A percentile compares a stretch with the other conserved stretches of the same genome.
These are phyloP conservation scores for Pythium aristosporum DNA, from an alignment of 352 stramenopile species.

Conservation along the genomic window DNA sequence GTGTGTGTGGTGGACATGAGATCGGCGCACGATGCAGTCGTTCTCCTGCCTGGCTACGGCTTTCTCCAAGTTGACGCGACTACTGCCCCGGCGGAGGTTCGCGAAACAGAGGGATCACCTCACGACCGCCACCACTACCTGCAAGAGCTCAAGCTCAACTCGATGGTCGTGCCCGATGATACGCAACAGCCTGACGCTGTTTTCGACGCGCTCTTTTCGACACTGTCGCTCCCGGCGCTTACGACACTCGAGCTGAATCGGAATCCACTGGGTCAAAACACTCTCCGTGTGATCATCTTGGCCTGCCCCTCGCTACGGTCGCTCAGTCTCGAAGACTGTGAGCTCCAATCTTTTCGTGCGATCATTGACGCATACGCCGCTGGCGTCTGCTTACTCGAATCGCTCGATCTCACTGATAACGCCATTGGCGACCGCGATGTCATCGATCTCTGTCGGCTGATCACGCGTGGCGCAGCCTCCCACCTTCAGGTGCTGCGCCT, in stretches of 20 bases:
- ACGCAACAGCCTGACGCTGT: conserved; percentile 5
- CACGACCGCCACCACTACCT: conserved; percentile 12
- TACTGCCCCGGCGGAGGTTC: background rate
- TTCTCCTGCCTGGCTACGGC: conserved; percentile 37
- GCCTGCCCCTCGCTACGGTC: conserved; percentile 34
- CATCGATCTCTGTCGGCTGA: conserved; percentile 26
- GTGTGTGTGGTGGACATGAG: conserved; percentile 3
- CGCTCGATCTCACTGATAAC: conserved; percentile 43
- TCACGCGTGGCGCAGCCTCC: conserved; percentile 15
- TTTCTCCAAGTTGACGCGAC: conserved; percentile 32
- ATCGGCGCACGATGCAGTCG: conserved; percentile 11
- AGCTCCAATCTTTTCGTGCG: conserved; percentile 32
- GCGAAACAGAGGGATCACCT: too few relatives aligned
- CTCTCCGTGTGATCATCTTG: conserved; percentile 30
- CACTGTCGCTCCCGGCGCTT: background rate
- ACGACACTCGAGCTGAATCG: conserved; percentile 3
- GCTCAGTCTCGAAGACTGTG: conserved; percentile 43
- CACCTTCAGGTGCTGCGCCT: conserved; percentile 33
- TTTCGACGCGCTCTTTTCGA: conserved; percentile 11
- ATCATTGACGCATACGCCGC: conserved; percentile 30
- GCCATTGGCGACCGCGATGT: conserved; percentile 31
- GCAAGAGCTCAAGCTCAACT: conserved; percentile 35
- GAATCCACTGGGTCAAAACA: background rate
- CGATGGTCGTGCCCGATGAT: conserved; percentile 23
- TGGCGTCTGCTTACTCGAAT: conserved; percentile 26